Evolutionary conservation across 352 stramenopile species (phyloP), one percentile per base, ranked within the genome.

Genomic region (Sclerospora graminicola): DNA sequence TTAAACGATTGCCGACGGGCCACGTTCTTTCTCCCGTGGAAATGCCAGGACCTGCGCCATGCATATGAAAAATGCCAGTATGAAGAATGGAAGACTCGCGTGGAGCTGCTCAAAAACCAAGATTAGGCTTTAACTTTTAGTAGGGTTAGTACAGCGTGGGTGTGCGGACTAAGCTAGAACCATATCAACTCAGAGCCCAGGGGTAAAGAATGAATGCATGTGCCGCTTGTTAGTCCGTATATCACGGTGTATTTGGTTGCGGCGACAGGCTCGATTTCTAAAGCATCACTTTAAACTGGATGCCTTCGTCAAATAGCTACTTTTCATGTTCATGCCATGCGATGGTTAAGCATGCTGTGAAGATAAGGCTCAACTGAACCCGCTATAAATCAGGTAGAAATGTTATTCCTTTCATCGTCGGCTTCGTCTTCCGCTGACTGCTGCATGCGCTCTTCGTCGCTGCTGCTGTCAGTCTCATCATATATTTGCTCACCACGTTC

Each of bases 31-130:
- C 69, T 96, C 52, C 92, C 92, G 38, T 97, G 89, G 70, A 89
- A 97, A 64, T 99, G 95, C 69, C 77, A 88, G 60, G 91, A 99
- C 62, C 66, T 98, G 66, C 87, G 93, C 63, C 95, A 99, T 71
- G 95, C 88, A 21, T 99, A 98, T 68, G 95, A 99, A 69, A 97
- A 98, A 69, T 99, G 95, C 72, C 80, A 98, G 78, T 98, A 99
- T 67, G 84, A 93, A 52, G 86, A 97, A 57, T 77, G 80, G 80
- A 88, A 91, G 69, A 89, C 85, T 51, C 76, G 80, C 29, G 74
- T 85, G 31, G 66, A 81, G 47, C 74, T 88, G 40, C 61, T 91
- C 24, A 91, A 91, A 60, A 74, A 84, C 52, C 60, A 62, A 39
- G 45, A 83, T 47, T 84, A 80, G 61, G 23, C 31, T 30, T 8